phyloP scores from a whole-genome alignment of 2,329 filamentous ascomycete genomes.

The Scedosporium boydii region DNA sequence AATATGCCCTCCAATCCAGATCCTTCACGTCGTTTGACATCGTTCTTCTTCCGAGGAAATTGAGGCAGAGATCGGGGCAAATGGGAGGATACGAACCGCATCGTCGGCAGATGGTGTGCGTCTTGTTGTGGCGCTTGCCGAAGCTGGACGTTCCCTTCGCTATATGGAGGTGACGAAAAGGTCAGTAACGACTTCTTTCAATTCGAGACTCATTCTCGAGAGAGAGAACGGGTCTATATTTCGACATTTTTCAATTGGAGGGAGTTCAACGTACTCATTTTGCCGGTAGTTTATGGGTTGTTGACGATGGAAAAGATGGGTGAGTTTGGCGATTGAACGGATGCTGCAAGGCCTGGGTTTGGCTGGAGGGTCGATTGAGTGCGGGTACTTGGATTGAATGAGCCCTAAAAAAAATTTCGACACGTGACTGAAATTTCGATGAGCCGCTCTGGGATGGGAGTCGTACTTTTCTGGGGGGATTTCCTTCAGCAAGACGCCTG shows the following conservation, averaged over 20 bases:
- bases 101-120: slow-evolving; percentile 96
- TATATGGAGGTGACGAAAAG: slow-evolving; percentile 20
- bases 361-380: neutral
- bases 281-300: slow-evolving; percentile 31
- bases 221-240: neutral
- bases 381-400: slow-evolving; percentile 2
- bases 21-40: neutral
- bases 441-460: too few relatives aligned
- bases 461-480: too few relatives aligned
- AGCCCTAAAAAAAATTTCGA: slow-evolving; percentile 6
- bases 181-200: slow-evolving; percentile 13
- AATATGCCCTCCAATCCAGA: neutral
- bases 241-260: slow-evolving; percentile 5
- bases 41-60: neutral
- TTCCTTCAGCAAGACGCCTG: too few relatives aligned
- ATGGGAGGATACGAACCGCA: slow-evolving; percentile 64
- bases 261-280: slow-evolving; percentile 43
- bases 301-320: slow-evolving; percentile 8
- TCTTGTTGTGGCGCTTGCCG: slow-evolving; percentile 82
- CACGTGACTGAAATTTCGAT: neutral
- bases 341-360: neutral
- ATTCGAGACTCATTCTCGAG: slow-evolving; percentile 6
- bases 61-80: neutral
- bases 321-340: slow-evolving; percentile 1
- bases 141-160: slow-evolving; percentile 51